A percentile compares a stretch with the other conserved stretches of the same genome.
Conservation (phyloP, 768 basidiomycete genomes). For the Tylopilus subfusipes region DNA sequence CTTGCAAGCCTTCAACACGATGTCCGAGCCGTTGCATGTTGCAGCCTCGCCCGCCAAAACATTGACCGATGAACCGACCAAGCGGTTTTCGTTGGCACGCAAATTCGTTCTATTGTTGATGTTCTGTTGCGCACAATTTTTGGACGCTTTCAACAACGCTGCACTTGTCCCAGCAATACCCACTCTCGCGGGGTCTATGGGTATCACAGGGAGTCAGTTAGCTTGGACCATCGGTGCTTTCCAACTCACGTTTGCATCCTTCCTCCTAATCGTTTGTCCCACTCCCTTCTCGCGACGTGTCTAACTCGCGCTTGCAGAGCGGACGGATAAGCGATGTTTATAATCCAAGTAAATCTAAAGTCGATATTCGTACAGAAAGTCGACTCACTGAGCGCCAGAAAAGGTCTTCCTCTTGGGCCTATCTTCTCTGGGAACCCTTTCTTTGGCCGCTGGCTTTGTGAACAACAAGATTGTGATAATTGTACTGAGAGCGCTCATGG, state of each 20-base stretch:
- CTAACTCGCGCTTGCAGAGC: conserved; percentile 19
- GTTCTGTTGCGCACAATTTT: conserved; percentile 41
- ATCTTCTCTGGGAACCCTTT: conserved; percentile 39
- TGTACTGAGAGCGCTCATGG: conserved; percentile 49
- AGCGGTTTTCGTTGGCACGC: conserved; percentile 20
- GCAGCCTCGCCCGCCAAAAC: not conserved
- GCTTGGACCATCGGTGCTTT: conserved; percentile 43
- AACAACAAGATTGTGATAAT: conserved; percentile 45
- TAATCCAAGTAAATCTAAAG: conserved; percentile 28
- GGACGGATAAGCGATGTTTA: conserved; percentile 27
- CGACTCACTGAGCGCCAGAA: conserved; percentile 36
- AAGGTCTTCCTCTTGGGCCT: conserved; percentile 42
- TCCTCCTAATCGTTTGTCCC: conserved; percentile 27
- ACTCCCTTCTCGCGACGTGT: not conserved
- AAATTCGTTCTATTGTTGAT: conserved; percentile 33
- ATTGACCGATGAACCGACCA: not conserved
- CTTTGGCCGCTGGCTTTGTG: conserved; percentile 46
- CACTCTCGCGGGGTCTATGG: conserved; percentile 22
- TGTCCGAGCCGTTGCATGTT: conserved; percentile 7
- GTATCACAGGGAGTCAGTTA: conserved; percentile 8
- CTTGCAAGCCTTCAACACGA: not conserved
- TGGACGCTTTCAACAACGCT: conserved; percentile 45
- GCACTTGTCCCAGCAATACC: conserved; percentile 40
- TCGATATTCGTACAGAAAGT: conserved; percentile 21
- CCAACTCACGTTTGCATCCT: conserved; percentile 46